Base-by-base conservation (phyloP, 768 basidiomycete genomes). In the Suillus fuscotomentosus region DNA sequence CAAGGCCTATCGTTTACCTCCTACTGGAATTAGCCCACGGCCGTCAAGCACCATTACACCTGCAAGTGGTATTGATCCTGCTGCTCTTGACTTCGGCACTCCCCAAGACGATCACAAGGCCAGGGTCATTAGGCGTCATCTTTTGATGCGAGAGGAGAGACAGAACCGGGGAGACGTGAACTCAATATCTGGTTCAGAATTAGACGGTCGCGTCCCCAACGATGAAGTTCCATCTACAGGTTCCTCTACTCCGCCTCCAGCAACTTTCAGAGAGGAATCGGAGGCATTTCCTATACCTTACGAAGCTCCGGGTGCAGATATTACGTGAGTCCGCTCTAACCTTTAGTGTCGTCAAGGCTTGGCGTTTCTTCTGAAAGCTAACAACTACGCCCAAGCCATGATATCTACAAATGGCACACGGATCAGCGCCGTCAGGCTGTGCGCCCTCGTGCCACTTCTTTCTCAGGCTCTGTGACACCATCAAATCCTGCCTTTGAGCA, bases 351-450 rank as follows among this genome's bases (percentile, higher is more conserved):
- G 31, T 45, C 11, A 47, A 27, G 27, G 24, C 3, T 17, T 53
- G 53, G 59, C 64, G 60, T 62, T 57, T 67, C 62, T 60, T 67
- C 71, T 64, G 70, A 60, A 45, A 60, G 57, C 64, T 57, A 66
- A 62, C 48, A 31, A 17, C 31, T 60, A 36, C 53, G 66, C 56
- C 63, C n/a, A 67, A 92, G 91, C 20, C 95, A 97, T 71, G 89
- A 89, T 67, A 91, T 99, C 47, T 99, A 97, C 82, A 98, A 97
- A 78, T 99, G 95, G 91, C 91, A 95, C 66, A 82, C 87, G 17
- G 90, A 91, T 69, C 86, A 88, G 62, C 84, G 83, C 31, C 84
- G 88, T 63, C 82, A 85, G 65, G 81, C 80, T 20, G 80, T 76
- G 14, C 86, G 92, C 48, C 80, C 84, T 20, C 89, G 92, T 45